A percentile compares a stretch with the other conserved stretches of the same genome.
These are phyloP conservation scores for Pichia sp. DNA, from an alignment of 1,139 yeast species.

Conservation along the genomic window DNA sequence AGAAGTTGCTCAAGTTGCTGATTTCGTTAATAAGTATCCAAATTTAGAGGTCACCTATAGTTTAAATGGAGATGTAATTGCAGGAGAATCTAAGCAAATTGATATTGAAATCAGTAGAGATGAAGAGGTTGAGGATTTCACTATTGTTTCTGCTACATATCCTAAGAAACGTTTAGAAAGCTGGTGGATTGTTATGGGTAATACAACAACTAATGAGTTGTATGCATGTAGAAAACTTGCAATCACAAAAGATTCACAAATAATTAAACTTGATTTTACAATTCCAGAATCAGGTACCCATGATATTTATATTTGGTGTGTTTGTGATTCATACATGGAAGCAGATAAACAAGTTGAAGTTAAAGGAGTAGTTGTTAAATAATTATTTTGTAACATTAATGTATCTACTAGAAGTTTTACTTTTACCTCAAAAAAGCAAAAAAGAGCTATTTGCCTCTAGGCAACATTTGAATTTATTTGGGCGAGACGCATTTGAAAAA, in stretches of 20 bases:
- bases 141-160: slow-evolving; percentile 49
- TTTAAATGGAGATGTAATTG: slow-evolving; percentile 38
- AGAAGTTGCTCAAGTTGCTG: slow-evolving; percentile 60
- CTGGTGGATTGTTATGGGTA: slow-evolving; percentile 90
- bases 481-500: not conserved
- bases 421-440: too few species aligned
- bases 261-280: slow-evolving; percentile 48
- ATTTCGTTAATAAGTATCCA: slow-evolving; percentile 85
- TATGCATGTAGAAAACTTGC: slow-evolving; percentile 69
- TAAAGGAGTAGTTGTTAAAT: slow-evolving; percentile 13
- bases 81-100: slow-evolving; percentile 42
- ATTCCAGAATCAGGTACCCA: slow-evolving; percentile 58
- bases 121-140: slow-evolving; percentile 55
- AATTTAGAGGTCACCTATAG: slow-evolving; percentile 66
- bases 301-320: slow-evolving; percentile 67
- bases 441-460: too few species aligned
- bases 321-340: slow-evolving; percentile 86
- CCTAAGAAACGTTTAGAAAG: slow-evolving; percentile 61
- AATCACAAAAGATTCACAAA: slow-evolving; percentile 47
- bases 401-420: not conserved
- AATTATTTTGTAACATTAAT: not conserved
- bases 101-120: slow-evolving; percentile 59
- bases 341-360: slow-evolving; percentile 75
- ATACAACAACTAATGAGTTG: slow-evolving; percentile 49
- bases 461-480: not conserved